Base-by-base conservation (phyloP, 129 eudicot genomes). In the sunflower (Helianthus annuus) region DNA sequence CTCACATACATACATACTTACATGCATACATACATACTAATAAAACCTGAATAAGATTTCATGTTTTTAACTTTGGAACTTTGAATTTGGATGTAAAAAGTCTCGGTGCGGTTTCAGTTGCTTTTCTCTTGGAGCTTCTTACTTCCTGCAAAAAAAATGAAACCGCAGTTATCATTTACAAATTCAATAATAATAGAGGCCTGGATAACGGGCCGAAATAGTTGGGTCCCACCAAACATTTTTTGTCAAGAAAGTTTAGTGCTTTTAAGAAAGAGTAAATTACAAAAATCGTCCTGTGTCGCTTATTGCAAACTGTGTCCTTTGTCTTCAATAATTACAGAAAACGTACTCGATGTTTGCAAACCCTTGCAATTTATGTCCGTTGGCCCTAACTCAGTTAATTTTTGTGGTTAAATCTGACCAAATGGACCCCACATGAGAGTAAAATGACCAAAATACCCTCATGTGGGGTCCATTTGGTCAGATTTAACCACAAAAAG, bases 71-170 rank as follows among this genome's bases (percentile, higher is more conserved):
- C 70, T 89, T 89, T 7, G 96, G 96, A 14, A 86, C 85, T 76
- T 82, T 89, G 68, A 89, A 89, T 14, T 78, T 76, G 19, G 93
- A 89, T n/a, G 85, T 80, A 77, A 90, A 90, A 54, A 90, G 49
- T 52, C 71, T 79, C 16, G 96, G 88, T 66, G 49, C 45, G 13
- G 61, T 68, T 44, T 78, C 82, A 15, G 1, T 56, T 46, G 78
- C 81, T 71, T 87, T 86, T 77, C 88, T 81, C 77, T 83, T 86
- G 19, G 82, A 82, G 42, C 78, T 57, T 61, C 87, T 74, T 74
- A 53, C 74, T 56, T 54, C 85, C 88, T 82, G 71, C 77, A 82
- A 15, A 65, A 15, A 65, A 4, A 58, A 58, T 58, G 40, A 2
- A 32, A 78, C 45, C 16, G 4, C 72, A 66, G 68, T 49, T 27